Evolutionary conservation across 169 alveolate genomes (phyloP).

Genomic region (Eimeria acervulina): DNA sequence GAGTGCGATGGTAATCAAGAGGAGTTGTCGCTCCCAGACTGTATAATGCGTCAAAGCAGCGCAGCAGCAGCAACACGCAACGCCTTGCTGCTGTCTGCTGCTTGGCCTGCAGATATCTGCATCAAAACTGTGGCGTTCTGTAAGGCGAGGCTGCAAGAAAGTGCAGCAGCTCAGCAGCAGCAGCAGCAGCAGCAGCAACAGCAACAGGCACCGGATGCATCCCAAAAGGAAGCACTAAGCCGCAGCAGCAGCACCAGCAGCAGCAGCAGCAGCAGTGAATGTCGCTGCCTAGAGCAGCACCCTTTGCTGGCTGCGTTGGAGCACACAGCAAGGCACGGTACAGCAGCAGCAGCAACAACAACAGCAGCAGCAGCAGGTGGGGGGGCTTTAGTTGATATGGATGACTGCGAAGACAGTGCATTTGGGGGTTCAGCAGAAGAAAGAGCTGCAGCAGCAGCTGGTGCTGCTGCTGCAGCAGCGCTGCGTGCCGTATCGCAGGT

Average conservation of each 20-base stretch:
- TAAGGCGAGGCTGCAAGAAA: slow-evolving; percentile 64
- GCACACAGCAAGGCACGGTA: slow-evolving; percentile 20
- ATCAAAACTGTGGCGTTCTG: slow-evolving; percentile 20
- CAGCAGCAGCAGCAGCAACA: slow-evolving; percentile 22
- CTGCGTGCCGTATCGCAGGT: slow-evolving; percentile 53
- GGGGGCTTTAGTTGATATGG: background rate
- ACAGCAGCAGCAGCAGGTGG: slow-evolving; percentile 24
- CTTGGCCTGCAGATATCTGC: slow-evolving; percentile 50
- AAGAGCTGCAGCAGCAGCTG: slow-evolving; percentile 17
- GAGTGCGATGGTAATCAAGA: background rate
- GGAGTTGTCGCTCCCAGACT: slow-evolving; percentile 23
- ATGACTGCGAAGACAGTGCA: background rate
- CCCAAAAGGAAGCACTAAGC: background rate
- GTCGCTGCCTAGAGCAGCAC: slow-evolving; percentile 59
- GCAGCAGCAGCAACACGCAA: slow-evolving; percentile 69
- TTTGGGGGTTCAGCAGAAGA: slow-evolving; percentile 7
- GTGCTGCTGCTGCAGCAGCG: slow-evolving; percentile 35
- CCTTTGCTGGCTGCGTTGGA: slow-evolving; percentile 28
- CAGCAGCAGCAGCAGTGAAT: background rate
- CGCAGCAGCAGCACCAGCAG: slow-evolving; percentile 33
- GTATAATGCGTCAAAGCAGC: slow-evolving; percentile 46
- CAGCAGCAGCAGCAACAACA: background rate
- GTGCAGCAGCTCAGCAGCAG: slow-evolving; percentile 57
- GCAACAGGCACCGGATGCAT: background rate
- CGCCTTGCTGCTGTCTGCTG: slow-evolving; percentile 56